Base-by-base conservation (phyloP, 1,284 basidiomycete genomes). In the Termitomyces sp. region DNA sequence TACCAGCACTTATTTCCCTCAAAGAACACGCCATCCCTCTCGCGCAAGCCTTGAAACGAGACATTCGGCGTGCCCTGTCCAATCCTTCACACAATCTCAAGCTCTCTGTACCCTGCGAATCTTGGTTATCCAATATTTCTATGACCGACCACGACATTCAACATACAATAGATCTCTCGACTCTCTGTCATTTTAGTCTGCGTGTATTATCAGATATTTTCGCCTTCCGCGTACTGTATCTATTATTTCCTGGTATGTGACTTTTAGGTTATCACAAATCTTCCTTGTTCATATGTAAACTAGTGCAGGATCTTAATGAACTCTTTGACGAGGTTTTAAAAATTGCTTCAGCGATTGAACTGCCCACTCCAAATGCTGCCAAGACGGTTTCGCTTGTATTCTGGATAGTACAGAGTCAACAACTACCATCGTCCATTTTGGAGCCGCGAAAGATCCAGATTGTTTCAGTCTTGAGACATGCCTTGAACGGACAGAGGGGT, bases 111-210 rank as follows among this genome's bases (percentile, higher is more conserved):
- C 41, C 56, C 15, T 56, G 54, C 33, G 51, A 48, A 33, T 50
- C 60, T 17, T 59, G 58, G 46, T 13, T 44, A 28, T 51, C 61
- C 40, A 64, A 64, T 17, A 50, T 57, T 44, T 57, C 58, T 49
- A 62, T 65, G 50, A 62, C 54, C 6, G 67, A 68, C 26, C 70
- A 75, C n/a, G 65, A 76, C 15, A 60, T 74, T 24, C 70, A 76
- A 53, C 58, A 67, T 51, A 71, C 74, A n/a, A 67, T 67, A 38
- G 72, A 79, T 53, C 60, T 71, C 4, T 70, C 73, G 8, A 65
- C 65, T 1, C 60, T 86, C 8, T 81, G 76, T 52, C 77, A 80
- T 41, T 66, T 77, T 58, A 78, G 81, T 2, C 68, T 87, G 30
- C 73, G 75, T 54, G 64, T 78, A 51, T 58, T 81, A 47, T 74